phyloP scores from a whole-genome alignment of 2,329 filamentous ascomycete genomes.

The Beauveria bassiana region DNA sequence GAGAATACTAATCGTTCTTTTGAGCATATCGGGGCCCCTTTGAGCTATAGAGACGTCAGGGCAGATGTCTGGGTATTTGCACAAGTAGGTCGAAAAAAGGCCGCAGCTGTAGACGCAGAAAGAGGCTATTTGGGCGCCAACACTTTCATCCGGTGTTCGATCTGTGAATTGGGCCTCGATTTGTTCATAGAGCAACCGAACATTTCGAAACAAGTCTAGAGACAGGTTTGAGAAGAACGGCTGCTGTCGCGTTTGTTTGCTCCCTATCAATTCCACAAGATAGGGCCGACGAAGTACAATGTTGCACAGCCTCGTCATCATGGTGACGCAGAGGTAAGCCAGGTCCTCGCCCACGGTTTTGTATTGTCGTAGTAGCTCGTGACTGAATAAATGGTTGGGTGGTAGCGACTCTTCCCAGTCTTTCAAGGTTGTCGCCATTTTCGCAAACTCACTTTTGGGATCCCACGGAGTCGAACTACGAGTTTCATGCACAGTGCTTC shows the following conservation, averaged over 20 bases:
- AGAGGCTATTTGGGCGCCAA: conserved; percentile 46
- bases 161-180: conserved; percentile 43
- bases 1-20: conserved; percentile 36
- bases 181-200: conserved; percentile 40
- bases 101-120: conserved; percentile 50
- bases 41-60: conserved; percentile 31
- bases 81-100: conserved; percentile 43
- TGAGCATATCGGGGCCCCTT: conserved; percentile 38
- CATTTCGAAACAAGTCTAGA: conserved; percentile 40
- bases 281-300: conserved; percentile 50
- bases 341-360: conserved; percentile 42
- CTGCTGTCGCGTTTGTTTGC: conserved; percentile 29
- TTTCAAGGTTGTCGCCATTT: conserved; percentile 33
- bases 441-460: conserved; percentile 37
- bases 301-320: conserved; percentile 48
- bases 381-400: conserved; percentile 39
- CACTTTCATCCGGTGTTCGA: conserved; percentile 37
- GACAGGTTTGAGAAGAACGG: conserved; percentile 37
- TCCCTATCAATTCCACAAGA: conserved; percentile 38
- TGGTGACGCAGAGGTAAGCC: conserved; percentile 47
- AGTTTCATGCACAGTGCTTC: conserved; percentile 38
- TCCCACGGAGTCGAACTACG: conserved; percentile 40
- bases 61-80: conserved; percentile 41
- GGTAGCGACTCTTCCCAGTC: conserved; percentile 44
- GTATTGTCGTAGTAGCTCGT: conserved; percentile 33